Evolutionary conservation across 768 basidiomycete species (phyloP).

Genomic region (Mycena epipterygia): DNA sequence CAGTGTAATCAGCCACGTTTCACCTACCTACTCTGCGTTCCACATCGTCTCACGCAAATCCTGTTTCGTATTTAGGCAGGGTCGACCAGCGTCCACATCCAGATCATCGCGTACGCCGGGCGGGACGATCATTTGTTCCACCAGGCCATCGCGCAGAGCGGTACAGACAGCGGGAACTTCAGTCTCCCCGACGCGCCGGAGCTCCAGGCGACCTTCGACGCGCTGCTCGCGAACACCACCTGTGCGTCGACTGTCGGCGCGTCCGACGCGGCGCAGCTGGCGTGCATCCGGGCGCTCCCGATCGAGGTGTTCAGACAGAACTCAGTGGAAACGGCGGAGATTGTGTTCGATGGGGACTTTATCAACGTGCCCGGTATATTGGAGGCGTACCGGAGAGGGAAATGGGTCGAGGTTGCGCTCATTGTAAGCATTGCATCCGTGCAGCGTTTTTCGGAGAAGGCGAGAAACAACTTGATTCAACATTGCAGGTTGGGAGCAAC

Average conservation of each 20-base stretch:
- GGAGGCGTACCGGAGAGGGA: conserved; percentile 25
- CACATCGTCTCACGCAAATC: too few species aligned
- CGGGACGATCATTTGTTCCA: conserved; percentile 31
- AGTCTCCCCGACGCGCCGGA: background rate
- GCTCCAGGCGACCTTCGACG: conserved; percentile 24
- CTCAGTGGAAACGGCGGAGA: conserved; percentile 11
- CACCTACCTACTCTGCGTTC: background rate
- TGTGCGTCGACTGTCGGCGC: conserved; percentile 23
- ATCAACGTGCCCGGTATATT: conserved; percentile 16
- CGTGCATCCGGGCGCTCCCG: conserved; percentile 25
- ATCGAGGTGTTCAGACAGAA: conserved; percentile 31
- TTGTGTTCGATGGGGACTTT: conserved; percentile 31
- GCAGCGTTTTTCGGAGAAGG: background rate
- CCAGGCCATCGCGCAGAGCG: conserved; percentile 30
- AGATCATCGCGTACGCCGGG: conserved; percentile 45
- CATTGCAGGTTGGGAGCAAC: conserved; percentile 24
- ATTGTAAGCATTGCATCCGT: background rate
- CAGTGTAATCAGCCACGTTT: background rate
- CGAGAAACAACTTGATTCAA: too few species aligned
- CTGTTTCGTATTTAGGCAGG: conserved; percentile 40
- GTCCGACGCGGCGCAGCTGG: conserved; percentile 19
- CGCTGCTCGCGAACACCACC: conserved; percentile 23
- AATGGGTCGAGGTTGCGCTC: conserved; percentile 28
- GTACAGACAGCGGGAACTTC: conserved; percentile 16
- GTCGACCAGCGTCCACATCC: conserved; percentile 48